Evolutionary conservation across 768 basidiomycete species (phyloP).

Genomic region (Tremella fuciformis): DNA sequence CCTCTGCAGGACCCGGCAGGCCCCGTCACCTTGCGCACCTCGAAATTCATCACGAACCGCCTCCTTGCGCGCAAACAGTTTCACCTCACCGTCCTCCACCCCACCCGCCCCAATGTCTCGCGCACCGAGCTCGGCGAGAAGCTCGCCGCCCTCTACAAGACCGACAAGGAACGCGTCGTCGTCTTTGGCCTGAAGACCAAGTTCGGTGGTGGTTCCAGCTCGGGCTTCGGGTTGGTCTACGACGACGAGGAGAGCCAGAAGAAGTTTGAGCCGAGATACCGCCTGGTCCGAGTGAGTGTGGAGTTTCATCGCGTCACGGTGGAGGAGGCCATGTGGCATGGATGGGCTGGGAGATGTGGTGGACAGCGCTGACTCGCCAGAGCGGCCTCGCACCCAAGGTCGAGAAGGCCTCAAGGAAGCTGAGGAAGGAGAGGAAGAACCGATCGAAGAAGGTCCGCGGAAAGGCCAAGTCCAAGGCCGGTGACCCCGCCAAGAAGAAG

Average conservation of each 20-base stretch:
- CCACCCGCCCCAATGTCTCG: slow-evolving; percentile 89
- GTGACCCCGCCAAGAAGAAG: slow-evolving; percentile 53
- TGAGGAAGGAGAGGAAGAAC: slow-evolving; percentile 99
- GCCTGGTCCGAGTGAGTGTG: slow-evolving; percentile 80
- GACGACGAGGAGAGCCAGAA: slow-evolving; percentile 91
- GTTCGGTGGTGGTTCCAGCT: slow-evolving; percentile 97
- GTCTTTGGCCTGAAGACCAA: slow-evolving; percentile 89
- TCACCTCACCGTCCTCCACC: slow-evolving; percentile 70
- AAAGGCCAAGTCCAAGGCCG: slow-evolving; percentile 89
- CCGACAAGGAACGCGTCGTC: slow-evolving; percentile 83
- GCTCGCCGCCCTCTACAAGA: slow-evolving; percentile 88
- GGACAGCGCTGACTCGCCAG: slow-evolving; percentile 25
- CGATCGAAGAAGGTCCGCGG: slow-evolving; percentile 98
- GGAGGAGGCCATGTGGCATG: too few species aligned
- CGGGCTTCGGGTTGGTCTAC: slow-evolving; percentile 96
- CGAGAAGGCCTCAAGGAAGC: slow-evolving; percentile 88
- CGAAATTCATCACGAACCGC: slow-evolving; percentile 99
- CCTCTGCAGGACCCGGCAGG: slow-evolving; percentile 54
- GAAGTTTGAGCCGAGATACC: slow-evolving; percentile 96
- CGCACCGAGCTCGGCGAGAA: slow-evolving; percentile 88
- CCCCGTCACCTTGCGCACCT: slow-evolving; percentile 92
- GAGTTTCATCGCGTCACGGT: background rate
- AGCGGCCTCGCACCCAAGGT: slow-evolving; percentile 64
- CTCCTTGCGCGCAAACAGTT: slow-evolving; percentile 95
- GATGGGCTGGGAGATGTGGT: slow-evolving; percentile 1